Evolutionary conservation across 176 grass and related monocot species (phyloP).

Genomic region (Eleusine indica): DNA sequence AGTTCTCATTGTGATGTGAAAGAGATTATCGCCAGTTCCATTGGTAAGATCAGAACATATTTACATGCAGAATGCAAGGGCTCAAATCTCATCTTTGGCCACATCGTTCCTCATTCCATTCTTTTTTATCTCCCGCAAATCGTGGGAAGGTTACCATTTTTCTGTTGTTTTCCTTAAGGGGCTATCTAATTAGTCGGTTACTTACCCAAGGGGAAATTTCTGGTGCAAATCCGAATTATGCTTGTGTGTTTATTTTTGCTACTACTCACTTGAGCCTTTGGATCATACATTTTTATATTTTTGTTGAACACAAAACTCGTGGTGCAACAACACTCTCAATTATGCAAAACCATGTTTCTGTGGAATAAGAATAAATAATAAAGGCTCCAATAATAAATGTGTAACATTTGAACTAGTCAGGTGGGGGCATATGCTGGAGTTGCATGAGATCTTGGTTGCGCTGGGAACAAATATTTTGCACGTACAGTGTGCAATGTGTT

Average conservation of each 20-base stretch:
- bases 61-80: too few relatives aligned
- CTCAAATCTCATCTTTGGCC: background rate
- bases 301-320: slow-evolving; percentile 2
- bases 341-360: slow-evolving; percentile 17
- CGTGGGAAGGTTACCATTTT: background rate
- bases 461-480: slow-evolving; percentile 44
- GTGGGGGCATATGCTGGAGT: slow-evolving; percentile 17
- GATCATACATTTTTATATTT: background rate
- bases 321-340: background rate
- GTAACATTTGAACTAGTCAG: background rate
- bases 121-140: background rate
- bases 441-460: slow-evolving; percentile 36
- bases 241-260: background rate
- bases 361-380: background rate
- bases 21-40: background rate
- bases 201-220: background rate
- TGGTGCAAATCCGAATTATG: background rate
- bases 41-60: background rate
- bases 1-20: background rate
- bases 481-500: slow-evolving; percentile 23
- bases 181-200: background rate
- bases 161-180: background rate
- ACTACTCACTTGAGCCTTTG: background rate
- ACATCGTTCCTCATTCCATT: background rate
- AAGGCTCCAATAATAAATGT: background rate